phyloP scores from a whole-genome alignment of 2,329 filamentous ascomycete species.

The Diplocarpon mali region DNA sequence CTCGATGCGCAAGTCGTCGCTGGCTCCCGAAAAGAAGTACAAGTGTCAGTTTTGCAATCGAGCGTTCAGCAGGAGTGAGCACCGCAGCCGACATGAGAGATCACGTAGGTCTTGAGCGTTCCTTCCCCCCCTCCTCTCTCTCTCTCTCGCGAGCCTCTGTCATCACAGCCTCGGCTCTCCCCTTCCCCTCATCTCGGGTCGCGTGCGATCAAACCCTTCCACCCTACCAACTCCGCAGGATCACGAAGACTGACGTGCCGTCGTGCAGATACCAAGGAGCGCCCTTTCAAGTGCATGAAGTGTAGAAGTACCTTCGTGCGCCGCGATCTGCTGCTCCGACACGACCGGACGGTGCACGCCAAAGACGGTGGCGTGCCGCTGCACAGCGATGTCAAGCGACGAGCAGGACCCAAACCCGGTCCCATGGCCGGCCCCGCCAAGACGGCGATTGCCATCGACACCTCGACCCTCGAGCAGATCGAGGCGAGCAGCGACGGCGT shows the following conservation, averaged over 20 bases:
- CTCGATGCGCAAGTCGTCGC: slow-evolving; percentile 58
- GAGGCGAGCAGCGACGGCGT: slow-evolving; percentile 82
- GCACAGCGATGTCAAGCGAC: slow-evolving; percentile 87
- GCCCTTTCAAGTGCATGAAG: slow-evolving; percentile 97
- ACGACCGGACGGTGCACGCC: slow-evolving; percentile 96
- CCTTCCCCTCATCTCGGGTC: too few relatives aligned
- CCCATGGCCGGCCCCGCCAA: slow-evolving; percentile 59
- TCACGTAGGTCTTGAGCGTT: slow-evolving; percentile 65
- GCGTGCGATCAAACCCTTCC: too few relatives aligned
- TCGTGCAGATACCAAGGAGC: slow-evolving; percentile 86
- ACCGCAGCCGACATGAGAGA: slow-evolving; percentile 91
- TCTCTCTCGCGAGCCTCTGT: neutral
- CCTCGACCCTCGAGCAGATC: slow-evolving; percentile 81
- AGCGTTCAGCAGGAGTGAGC: slow-evolving; percentile 94
- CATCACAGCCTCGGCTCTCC: neutral
- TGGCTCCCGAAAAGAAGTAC: slow-evolving; percentile 93
- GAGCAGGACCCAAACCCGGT: slow-evolving; percentile 58
- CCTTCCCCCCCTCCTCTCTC: neutral
- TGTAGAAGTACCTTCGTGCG: slow-evolving; percentile 97
- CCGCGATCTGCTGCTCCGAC: slow-evolving; percentile 87
- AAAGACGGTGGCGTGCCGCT: slow-evolving; percentile 93
- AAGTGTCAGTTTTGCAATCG: slow-evolving; percentile 98
- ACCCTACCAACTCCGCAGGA: too few relatives aligned
- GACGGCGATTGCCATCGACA: slow-evolving; percentile 69
- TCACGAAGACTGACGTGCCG: too few relatives aligned